These are phyloP conservation scores for Fusarium equiseti DNA, from an alignment of 2,329 filamentous ascomycete species.

Conservation along the genomic window DNA sequence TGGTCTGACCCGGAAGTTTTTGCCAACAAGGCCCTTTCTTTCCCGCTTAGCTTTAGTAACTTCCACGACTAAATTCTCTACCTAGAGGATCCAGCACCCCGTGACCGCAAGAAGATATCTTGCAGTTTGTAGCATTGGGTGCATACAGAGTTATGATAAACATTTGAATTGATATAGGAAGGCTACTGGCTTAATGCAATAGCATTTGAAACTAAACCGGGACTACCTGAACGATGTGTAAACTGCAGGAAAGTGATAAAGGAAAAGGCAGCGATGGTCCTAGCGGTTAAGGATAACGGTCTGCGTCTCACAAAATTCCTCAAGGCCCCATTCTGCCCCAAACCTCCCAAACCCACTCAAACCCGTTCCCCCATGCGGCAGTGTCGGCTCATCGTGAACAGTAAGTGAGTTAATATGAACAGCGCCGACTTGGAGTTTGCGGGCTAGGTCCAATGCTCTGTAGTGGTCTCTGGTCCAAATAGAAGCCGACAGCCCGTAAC, in stretches of 20 bases:
- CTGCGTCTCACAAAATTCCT: constrained; percentile 54
- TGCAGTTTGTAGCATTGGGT: accelerated
- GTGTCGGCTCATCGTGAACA: constrained; percentile 70
- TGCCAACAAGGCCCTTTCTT: neutral
- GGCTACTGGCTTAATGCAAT: neutral
- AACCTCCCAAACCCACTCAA: constrained; percentile 72
- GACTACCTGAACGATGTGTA: neutral
- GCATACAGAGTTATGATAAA: neutral
- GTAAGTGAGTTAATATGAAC: constrained; percentile 75
- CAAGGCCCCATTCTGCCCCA: constrained; percentile 31
- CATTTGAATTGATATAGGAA: neutral
- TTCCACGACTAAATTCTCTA: neutral
- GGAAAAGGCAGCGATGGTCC: neutral
- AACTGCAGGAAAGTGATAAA: accelerated
- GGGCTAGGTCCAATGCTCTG: constrained; percentile 67
- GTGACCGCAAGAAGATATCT: neutral
- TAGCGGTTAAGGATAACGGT: neutral
- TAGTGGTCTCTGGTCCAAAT: constrained; percentile 78
- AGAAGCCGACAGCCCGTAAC: constrained; percentile 77
- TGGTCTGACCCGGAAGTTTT: neutral
- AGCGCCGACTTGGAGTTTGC: constrained; percentile 71
- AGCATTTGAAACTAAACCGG: accelerated
- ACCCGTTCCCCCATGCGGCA: constrained; percentile 75
- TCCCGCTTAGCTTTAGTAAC: neutral
- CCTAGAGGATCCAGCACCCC: neutral